Evolutionary conservation across 352 stramenopile genomes (phyloP), one percentile per base, ranked within the genome.

Genomic region (Globisporangium cylindrosporum): DNA sequence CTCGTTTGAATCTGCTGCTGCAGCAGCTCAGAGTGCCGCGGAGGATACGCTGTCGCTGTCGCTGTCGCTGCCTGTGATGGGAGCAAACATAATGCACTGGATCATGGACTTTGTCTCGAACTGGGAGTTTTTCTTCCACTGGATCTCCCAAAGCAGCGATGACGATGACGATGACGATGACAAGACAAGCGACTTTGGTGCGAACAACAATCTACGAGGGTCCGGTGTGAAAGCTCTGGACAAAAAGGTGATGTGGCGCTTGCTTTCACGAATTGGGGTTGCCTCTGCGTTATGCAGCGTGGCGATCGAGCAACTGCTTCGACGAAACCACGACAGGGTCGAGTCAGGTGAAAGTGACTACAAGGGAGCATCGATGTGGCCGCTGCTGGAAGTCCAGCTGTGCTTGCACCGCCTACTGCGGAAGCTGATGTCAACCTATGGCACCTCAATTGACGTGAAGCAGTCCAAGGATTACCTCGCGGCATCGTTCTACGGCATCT

Each of bases 381-480:
- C 70, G 22, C 70, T 89, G 41, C 73, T 89, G 54, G 80, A 89
- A 70, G 68, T 85, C 34, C 76, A 85, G 58, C 84, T 89, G n/a
- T 79, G 70, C 51, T 68, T 89, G 27, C 70, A 87, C 49, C 77
- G 80, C 12, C 72, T 89, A 69, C 29, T 84, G 20, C 76, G 77
- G 14, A 86, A 81, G 56, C 25, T 82, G 51, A 32, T 69, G 46
- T 56, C 54, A 20, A n/a, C 36, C 5, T 62, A 68, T 15, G 71
- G 71, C 8, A 27, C 36, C 15, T 61, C 78, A 29, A 75, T 77
- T 58, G 71, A 68, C 20, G 67, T 72, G 24, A 76, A 64, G 12
- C 58, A 84, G 2, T 77, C 78, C 14, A 84, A 86, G 55, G 71
- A 75, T 29, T 75, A 81, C 58, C 24, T 80, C 32, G 70, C 48